Percentiles rank a stretch among this genome's conserved stretches.
Conservation (phyloP, 306 rosid genomes). For the Mimosa bimucronata region DNA sequence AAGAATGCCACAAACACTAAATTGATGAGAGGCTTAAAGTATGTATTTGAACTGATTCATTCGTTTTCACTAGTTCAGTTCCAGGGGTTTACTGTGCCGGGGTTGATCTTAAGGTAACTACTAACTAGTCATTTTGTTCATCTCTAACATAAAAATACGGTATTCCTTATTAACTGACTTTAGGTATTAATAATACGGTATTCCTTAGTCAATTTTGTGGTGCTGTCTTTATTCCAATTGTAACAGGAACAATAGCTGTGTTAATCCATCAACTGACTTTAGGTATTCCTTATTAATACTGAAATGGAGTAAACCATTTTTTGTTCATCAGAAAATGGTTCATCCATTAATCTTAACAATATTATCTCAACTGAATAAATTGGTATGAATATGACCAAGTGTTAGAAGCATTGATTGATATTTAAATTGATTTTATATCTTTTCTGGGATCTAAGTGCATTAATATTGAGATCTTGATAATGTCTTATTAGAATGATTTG, state of each 20-base stretch:
- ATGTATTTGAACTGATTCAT: constrained; percentile 47
- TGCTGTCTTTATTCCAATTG: too few relatives aligned
- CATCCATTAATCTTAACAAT: constrained; percentile 11
- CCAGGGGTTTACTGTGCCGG: constrained; percentile 75
- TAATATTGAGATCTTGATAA: neutral
- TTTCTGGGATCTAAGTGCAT: neutral
- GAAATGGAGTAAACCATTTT: constrained; percentile 14
- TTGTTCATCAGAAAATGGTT: constrained; percentile 10
- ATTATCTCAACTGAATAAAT: too few relatives aligned
- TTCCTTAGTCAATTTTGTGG: too few relatives aligned
- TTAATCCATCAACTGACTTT: constrained; percentile 96
- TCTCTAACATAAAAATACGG: neutral
- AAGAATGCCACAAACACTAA: constrained; percentile 63
- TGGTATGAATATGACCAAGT: too few relatives aligned
- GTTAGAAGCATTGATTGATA: too few relatives aligned
- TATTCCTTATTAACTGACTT: too few relatives aligned
- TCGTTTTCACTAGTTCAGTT: constrained; percentile 56
- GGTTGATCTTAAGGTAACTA: constrained; percentile 57
- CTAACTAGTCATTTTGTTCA: neutral
- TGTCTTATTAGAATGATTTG: too few relatives aligned
- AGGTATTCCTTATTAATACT: constrained; percentile 49
- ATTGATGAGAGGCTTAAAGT: constrained; percentile 53
- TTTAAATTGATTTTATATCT: too few relatives aligned
- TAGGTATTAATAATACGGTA: too few relatives aligned
- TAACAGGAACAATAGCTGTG: too few relatives aligned